A percentile compares a stretch with the other conserved stretches of the same genome.
Conservation (phyloP, 129 eudicot genomes). For the Tagetes patula region DNA sequence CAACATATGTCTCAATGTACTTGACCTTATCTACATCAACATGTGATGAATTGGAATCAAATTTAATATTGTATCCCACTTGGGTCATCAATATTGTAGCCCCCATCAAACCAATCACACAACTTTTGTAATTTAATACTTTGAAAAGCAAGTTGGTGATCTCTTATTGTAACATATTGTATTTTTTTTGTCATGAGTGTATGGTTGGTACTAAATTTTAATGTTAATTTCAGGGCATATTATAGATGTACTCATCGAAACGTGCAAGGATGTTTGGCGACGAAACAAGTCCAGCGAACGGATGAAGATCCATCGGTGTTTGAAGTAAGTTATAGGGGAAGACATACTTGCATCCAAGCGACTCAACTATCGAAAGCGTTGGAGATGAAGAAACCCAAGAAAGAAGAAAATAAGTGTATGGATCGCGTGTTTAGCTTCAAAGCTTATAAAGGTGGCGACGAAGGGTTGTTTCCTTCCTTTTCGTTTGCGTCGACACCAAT, state of each 20-base stretch:
- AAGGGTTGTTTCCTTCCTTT: constrained; percentile 40
- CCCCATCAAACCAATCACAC: too few species aligned
- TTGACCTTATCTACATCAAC: too few species aligned
- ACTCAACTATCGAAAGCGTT: constrained; percentile 28
- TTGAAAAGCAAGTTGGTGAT: too few species aligned
- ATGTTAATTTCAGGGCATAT: constrained; percentile 46
- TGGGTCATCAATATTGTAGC: too few species aligned
- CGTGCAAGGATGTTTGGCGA: constrained; percentile 63
- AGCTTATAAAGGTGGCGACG: constrained; percentile 28
- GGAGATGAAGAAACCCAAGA: constrained; percentile 22
- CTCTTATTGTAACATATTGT: too few species aligned
- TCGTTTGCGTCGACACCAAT: constrained; percentile 52
- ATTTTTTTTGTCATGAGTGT: too few species aligned
- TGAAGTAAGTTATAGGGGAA: constrained; percentile 56
- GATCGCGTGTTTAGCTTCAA: constrained; percentile 32
- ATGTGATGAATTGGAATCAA: too few species aligned
- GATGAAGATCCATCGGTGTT: constrained; percentile 56
- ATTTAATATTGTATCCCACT: too few species aligned
- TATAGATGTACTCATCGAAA: constrained; percentile 65
- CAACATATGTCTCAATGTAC: too few species aligned
- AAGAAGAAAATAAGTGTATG: constrained; percentile 12
- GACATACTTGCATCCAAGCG: constrained; percentile 55
- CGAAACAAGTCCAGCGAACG: constrained; percentile 62
- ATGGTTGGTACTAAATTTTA: not conserved
- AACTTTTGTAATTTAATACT: too few species aligned